phyloP scores from a whole-genome alignment of 768 basidiomycete genomes.

The Lactarius trivialis region DNA sequence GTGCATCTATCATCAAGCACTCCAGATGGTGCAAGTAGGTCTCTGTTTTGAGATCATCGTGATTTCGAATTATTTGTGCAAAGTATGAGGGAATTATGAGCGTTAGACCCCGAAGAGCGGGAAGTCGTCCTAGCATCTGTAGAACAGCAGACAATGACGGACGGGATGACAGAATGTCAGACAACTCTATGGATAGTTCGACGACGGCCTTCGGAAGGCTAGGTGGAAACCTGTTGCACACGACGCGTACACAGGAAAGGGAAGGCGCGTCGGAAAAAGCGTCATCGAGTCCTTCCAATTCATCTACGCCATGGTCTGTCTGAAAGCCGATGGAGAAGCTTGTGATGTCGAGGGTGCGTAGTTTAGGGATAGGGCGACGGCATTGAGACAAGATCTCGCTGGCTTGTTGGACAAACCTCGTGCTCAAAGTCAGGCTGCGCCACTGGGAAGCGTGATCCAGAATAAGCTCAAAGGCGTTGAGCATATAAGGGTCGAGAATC shows the following conservation, averaged over 20 bases:
- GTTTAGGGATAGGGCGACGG: constrained; percentile 31
- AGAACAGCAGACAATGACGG: constrained; percentile 24
- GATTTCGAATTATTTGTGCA: constrained; percentile 26
- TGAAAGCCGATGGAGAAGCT: constrained; percentile 16
- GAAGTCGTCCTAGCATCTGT: constrained; percentile 35
- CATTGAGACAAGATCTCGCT: constrained; percentile 37
- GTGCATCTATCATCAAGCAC: constrained; percentile 29
- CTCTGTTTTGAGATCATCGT: constrained; percentile 16
- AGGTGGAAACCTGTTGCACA: constrained; percentile 18
- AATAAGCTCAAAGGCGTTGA: constrained; percentile 29
- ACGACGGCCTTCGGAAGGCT: constrained; percentile 16
- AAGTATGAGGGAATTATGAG: constrained; percentile 34
- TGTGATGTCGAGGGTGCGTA: constrained; percentile 32
- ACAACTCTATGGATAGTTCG: constrained; percentile 14
- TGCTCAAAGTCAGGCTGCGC: constrained; percentile 38
- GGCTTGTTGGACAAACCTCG: constrained; percentile 34
- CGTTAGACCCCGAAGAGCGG: constrained; percentile 36
- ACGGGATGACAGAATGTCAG: constrained; percentile 21
- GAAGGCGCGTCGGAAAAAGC: constrained; percentile 32
- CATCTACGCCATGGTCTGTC: constrained; percentile 6
- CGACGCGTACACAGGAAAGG: constrained; percentile 23
- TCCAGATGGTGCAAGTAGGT: constrained; percentile 28
- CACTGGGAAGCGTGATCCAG: constrained; percentile 37
- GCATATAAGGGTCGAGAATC: constrained; percentile 30
- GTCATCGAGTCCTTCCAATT: constrained; percentile 15